Evolutionary conservation across 768 basidiomycete species (phyloP), one percentile per base, ranked within the genome.

Genomic region (Epithele typhae): DNA sequence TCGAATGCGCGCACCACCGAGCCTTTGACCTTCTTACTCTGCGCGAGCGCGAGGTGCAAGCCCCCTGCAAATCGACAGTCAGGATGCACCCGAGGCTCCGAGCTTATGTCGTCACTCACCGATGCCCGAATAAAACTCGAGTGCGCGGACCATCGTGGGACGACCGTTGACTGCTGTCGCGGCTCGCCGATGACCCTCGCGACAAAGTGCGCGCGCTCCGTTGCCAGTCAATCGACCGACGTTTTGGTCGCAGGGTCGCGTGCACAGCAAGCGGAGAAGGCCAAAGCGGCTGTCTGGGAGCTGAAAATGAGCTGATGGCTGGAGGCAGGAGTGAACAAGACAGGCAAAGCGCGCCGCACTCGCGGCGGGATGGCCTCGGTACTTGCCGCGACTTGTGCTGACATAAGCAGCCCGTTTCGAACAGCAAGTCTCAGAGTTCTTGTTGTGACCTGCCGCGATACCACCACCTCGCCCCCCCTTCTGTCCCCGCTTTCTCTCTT

Each of bases 41-140:
- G 72, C 37, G 66, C 57, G 15, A 91, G 70, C 5, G 87, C 87
- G 21, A 77, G 68, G 67, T 87, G 84, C 5, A 91, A 69, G 6
- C 88, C 88, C 21, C 87, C 88, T 89, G n/a, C 6, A 30, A n/a
- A n/a, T n/a, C n/a, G n/a, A n/a, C n/a, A n/a, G n/a, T n/a, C n/a
- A n/a, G n/a, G n/a, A n/a, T n/a, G n/a, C n/a, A n/a, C n/a, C n/a
- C n/a, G n/a, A n/a, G n/a, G n/a, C n/a, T n/a, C n/a, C n/a, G n/a
- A n/a, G n/a, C n/a, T n/a, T n/a, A n/a, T n/a, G n/a, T n/a, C n/a
- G n/a, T n/a, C n/a, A 53, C 68, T 41, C 46, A 83, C 88, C 88
- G 55, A 91, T 90, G 25, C 89, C 89, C 43, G 79, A 78, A 65
- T 87, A 91, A 58, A 91, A 91, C 64, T 92, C 87, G 14, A 71